Conservation (phyloP, 768 basidiomycete genomes). For the Lentinula lateritia region DNA sequence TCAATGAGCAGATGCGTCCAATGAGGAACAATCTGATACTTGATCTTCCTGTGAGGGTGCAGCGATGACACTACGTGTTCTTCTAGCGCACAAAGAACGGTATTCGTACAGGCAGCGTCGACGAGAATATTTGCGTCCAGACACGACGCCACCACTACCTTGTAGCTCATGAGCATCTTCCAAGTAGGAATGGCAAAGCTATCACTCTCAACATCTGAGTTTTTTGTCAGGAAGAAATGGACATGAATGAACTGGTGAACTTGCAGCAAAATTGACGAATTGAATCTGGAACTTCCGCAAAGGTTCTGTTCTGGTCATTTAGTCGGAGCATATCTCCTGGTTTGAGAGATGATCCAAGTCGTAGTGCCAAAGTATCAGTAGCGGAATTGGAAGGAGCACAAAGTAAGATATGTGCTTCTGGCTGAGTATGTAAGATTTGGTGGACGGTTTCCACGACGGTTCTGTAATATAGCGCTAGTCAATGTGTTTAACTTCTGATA, state of each 20-base stretch:
- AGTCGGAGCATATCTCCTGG: constrained; percentile 42
- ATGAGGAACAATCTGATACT: constrained; percentile 26
- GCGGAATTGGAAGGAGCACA: constrained; percentile 49
- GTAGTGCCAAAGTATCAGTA: constrained; percentile 40
- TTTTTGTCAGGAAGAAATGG: no score
- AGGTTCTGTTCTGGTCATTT: constrained; percentile 44
- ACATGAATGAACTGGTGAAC: constrained; percentile 6
- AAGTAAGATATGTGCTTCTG: constrained; percentile 41
- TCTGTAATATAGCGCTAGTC: constrained; percentile 16
- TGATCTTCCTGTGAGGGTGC: constrained; percentile 32
- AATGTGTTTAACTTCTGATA: neutral
- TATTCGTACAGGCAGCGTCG: constrained; percentile 40
- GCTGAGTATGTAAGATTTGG: constrained; percentile 41
- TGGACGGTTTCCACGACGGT: constrained; percentile 45
- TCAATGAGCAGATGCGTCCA: constrained; percentile 52
- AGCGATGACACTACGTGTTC: constrained; percentile 27
- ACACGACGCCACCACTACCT: constrained; percentile 42
- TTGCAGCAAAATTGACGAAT: constrained; percentile 44
- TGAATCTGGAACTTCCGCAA: constrained; percentile 42
- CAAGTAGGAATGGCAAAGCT: constrained; percentile 41
- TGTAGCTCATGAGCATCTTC: constrained; percentile 38
- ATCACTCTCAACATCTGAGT: constrained; percentile 39
- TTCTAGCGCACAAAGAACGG: constrained; percentile 32
- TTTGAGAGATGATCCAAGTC: constrained; percentile 30
- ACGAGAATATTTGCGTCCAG: constrained; percentile 40